Evolutionary conservation across 495 filamentous ascomycete genomes (phyloP), one percentile per base, ranked within the genome.

Genomic region (Tirmania nivea): DNA sequence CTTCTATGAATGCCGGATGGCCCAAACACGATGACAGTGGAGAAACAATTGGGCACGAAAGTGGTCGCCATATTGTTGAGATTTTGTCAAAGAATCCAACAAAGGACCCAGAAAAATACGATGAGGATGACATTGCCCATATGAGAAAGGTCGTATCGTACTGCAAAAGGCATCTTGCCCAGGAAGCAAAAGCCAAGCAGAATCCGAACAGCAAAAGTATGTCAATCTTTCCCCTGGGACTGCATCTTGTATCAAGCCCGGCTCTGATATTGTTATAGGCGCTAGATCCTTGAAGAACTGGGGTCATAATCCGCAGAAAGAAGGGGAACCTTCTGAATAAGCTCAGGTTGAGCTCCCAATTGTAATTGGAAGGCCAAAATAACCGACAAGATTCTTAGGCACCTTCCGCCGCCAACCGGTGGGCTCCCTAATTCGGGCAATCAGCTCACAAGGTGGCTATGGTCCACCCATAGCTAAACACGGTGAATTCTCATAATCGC

Each of bases 1-100:
- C 71, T 17, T 80, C 78, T 3, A 66, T 68, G 35, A 68, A 60
- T 9, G 71, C 76, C 0, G 80, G 80, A 8, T 82, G 75, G 76
- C 55, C 36, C 8, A 77, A 76, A 60, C 65, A 68, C 48, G 75
- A 78, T 55, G 75, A 72, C 1, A 70, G 67, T 19, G 72, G 71
- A 10, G 80, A 84, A 69, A 81, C 74, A 0, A 66, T 79, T 55
- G 79, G 77, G 10, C 78, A 83, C 57, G 77, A 79, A 56, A 63
- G 56, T 54, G 54, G 60, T 16, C 53, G 60, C 10, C 53, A 51
- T 55, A 83, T 83, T 52, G 73, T 81, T 31, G 62, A 73, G 21
- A 83, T 83, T 51, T 67, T 84, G 37, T 67, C 75, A 55, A 72
- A 73, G 52, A 80, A 82, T 54, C 76, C 76, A 0, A 61, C 67